Base-by-base conservation (phyloP, 805 yeast species). In the Teunomyces atbi region DNA sequence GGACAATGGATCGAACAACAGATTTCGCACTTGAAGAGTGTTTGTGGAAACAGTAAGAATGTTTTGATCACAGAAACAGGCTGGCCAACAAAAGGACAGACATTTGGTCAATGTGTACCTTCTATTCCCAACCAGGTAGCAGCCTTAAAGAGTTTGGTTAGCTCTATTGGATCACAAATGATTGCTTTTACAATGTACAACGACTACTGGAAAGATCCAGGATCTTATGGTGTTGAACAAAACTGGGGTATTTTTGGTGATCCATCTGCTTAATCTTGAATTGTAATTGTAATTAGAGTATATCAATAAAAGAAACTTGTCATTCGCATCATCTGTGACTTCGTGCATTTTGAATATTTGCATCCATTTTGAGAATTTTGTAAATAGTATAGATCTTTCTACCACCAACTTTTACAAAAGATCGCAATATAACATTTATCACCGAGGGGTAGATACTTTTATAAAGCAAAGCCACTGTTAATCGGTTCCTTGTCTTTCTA, bases 61-160 rank as follows among this genome's bases (percentile, higher is more conserved):
- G 78, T 81, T 33, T 63, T 82, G 50, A 72, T 82, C 52, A 72
- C 82, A 46, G 89, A 83, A 66, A 76, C 85, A 42, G 89, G 89
- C 35, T 83, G 89, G 89, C 89, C 88, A 56, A 75, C 84, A 12
- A 57, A 71, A 55, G 88, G 89, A 58, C 62, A 69, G 51, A 56
- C 75, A 47, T 77, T 71, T 55, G 83, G 83, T 47, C 50, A 53
- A 41, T 81, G 83, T 53, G 81, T 81, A 29, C 86, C 87, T 39
- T 77, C 83, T 18, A 53, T 53, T 27, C 62, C 55, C 4, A 78
- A 82, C 68, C 87, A 83, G 62, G 59, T 66, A 19, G 52, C 69
- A 8, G 84, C 86, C 10, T 57, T 83, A 41, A 60, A 75, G 50
- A 67, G 81, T 47, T 78, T 83, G 46, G 75, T 71, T 21, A 59